Evolutionary conservation across 441 rosid genomes (phyloP), one percentile per base, ranked within the genome.

Genomic region (Eutrema salsugineum): DNA sequence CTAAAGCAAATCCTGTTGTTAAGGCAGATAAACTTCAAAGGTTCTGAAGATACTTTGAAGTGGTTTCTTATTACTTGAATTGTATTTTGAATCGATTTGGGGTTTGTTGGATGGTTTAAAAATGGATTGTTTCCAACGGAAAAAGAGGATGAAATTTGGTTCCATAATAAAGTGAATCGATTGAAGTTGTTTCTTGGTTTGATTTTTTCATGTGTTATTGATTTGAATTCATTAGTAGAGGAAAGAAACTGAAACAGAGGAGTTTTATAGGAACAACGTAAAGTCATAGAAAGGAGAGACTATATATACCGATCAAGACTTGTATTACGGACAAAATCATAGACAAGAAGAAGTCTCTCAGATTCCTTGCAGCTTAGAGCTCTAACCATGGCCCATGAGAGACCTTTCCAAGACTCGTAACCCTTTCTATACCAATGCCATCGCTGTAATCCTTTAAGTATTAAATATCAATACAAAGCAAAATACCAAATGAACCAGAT

Each of bases 321-420:
- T 40, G 63, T 43, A 14, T 75, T 75, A 3, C 59, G 43, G 17
- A 68, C 28, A 68, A 61, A 68, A 65, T 75, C 74, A 61, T 75
- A 68, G 22, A 75, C 55, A 28, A 68, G 74, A 61, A 75, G 58
- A n/a, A n/a, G n/a, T 60, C 74, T 61, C 53, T 75, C 74, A 8
- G 66, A 50, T 43, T 68, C 58, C 53, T 53, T 61, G 20, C 7
- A 40, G 53, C 12, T 50, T 11, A 35, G 17, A 61, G 38, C 67
- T 73, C 91, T 83, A 77, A 91, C 97, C 94, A 93, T 91, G 46
- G 96, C 98, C 97, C 97, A 91, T 19, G 91, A 84, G 56, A 93
- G 96, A 74, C 97, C 96, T 82, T 93, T 91, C 97, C 97, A 88
- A 24, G 97, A 81, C 78, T 89, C 89, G 66, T 83, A 80, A 39